These are phyloP conservation scores for Exophiala aquamarina DNA, from an alignment of 2,329 filamentous ascomycete species.

Conservation along the genomic window DNA sequence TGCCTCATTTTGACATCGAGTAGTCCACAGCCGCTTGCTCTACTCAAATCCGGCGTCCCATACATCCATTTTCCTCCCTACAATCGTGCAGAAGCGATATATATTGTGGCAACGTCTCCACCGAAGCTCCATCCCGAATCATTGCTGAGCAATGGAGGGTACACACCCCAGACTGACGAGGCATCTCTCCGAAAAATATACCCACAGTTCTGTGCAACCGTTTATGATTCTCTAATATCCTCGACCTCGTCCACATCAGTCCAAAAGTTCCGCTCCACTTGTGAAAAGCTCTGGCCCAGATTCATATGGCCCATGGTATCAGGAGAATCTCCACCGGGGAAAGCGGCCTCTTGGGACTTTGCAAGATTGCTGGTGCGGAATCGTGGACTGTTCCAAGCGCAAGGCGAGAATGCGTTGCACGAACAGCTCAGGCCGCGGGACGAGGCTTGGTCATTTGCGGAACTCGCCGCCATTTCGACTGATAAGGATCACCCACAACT, in stretches of 20 bases:
- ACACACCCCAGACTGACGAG: constrained; percentile 2
- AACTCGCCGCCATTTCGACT: neutral
- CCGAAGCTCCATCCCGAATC: constrained; percentile 15
- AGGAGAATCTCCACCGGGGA: constrained; percentile 54
- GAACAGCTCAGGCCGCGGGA: constrained; percentile 31
- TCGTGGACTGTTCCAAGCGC: constrained; percentile 45
- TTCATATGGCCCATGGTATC: constrained; percentile 77
- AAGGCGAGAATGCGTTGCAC: constrained; percentile 45
- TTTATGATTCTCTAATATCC: constrained; percentile 83
- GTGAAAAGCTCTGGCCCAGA: constrained; percentile 75
- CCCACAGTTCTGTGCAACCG: constrained; percentile 73
- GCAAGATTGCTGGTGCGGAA: constrained; percentile 70
- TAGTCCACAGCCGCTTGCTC: constrained; percentile 65
- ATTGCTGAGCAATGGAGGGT: constrained; percentile 3
- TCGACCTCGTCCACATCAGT: constrained; percentile 74
- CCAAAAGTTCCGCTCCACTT: constrained; percentile 68
- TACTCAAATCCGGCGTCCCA: constrained; percentile 69
- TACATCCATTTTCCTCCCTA: constrained; percentile 85
- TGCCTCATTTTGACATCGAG: constrained; percentile 76
- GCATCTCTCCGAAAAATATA: constrained; percentile 37
- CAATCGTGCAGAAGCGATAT: constrained; percentile 73
- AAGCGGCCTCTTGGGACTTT: constrained; percentile 74
- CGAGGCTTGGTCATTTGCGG: constrained; percentile 24
- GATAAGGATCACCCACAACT: constrained; percentile 31
- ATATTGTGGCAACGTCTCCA: constrained; percentile 54